A percentile compares a stretch with the other conserved stretches of the same genome.
Conservation (phyloP, 1,284 basidiomycete species). For the Taiwanofungus camphoratus region DNA sequence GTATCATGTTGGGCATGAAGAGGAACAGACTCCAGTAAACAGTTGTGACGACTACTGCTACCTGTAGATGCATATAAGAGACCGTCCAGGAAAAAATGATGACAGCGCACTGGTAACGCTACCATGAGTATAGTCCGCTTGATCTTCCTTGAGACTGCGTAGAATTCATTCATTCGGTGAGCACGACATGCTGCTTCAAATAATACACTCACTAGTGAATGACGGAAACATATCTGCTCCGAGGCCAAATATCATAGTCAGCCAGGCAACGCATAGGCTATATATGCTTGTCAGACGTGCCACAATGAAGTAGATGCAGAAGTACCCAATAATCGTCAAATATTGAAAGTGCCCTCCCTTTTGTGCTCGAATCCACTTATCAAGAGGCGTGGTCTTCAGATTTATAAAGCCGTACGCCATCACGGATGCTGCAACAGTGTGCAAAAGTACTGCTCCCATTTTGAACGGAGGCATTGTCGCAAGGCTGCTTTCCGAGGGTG, state of each 20-base stretch:
- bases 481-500: not conserved
- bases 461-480: not conserved
- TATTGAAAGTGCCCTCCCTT: constrained; percentile 67
- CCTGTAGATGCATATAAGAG: constrained; percentile 29
- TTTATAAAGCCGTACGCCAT: constrained; percentile 46
- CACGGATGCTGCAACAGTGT: constrained; percentile 34
- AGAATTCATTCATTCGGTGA: constrained; percentile 3
- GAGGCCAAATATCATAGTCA: constrained; percentile 47
- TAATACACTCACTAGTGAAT: constrained; percentile 32
- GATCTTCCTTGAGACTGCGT: constrained; percentile 34
- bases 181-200: not conserved
- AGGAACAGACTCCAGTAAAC: constrained; percentile 70
- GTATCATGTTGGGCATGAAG: constrained; percentile 47
- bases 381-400: constrained; percentile 31
- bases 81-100: not conserved
- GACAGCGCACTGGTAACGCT: constrained; percentile 48
- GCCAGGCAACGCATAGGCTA: constrained; percentile 45
- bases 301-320: constrained; percentile 3
- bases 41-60: constrained; percentile 60
- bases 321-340: constrained; percentile 73
- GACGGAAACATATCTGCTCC: constrained; percentile 46
- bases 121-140: constrained; percentile 58
- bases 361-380: constrained; percentile 37
- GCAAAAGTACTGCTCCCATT: constrained; percentile 28
- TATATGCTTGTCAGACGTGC: not conserved